Evolutionary conservation across 2,329 filamentous ascomycete species (phyloP).

Genomic region (Neoscytalidium dimidiatum): DNA sequence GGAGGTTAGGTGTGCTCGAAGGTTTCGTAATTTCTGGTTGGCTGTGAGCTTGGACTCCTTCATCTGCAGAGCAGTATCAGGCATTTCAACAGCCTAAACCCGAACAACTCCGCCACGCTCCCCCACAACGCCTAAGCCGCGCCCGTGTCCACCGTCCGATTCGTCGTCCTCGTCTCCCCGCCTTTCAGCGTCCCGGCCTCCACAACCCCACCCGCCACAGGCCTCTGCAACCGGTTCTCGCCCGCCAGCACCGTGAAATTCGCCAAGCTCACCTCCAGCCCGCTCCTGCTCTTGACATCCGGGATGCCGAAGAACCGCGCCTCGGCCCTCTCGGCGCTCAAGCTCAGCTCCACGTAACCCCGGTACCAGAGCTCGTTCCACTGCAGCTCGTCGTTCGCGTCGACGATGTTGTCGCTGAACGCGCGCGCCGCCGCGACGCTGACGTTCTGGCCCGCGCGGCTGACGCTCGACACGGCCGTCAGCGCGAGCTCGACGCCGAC

Average conservation of each 20-base stretch:
- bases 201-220: constrained; percentile 51
- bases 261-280: constrained; percentile 65
- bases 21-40: too few relatives aligned
- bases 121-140: neutral
- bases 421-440: neutral
- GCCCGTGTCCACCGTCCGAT: constrained; percentile 26
- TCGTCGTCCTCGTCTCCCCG: constrained; percentile 38
- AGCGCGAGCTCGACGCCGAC: constrained; percentile 60
- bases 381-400: constrained; percentile 64
- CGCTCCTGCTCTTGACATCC: constrained; percentile 60
- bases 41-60: too few relatives aligned
- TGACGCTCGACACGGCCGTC: constrained; percentile 61
- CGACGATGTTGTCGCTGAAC: constrained; percentile 31
- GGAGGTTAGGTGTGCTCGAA: too few relatives aligned
- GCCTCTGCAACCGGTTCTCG: constrained; percentile 59
- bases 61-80: too few relatives aligned
- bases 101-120: neutral
- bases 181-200: constrained; percentile 60
- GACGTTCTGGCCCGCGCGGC: neutral
- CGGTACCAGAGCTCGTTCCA: constrained; percentile 75
- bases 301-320: constrained; percentile 67
- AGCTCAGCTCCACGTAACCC: constrained; percentile 68
- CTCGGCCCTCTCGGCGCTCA: constrained; percentile 42
- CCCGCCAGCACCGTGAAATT: constrained; percentile 69
- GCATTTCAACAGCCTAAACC: too few relatives aligned